Base-by-base conservation (phyloP, 1,139 yeast genomes). In the Yamadazyma triangularis region DNA sequence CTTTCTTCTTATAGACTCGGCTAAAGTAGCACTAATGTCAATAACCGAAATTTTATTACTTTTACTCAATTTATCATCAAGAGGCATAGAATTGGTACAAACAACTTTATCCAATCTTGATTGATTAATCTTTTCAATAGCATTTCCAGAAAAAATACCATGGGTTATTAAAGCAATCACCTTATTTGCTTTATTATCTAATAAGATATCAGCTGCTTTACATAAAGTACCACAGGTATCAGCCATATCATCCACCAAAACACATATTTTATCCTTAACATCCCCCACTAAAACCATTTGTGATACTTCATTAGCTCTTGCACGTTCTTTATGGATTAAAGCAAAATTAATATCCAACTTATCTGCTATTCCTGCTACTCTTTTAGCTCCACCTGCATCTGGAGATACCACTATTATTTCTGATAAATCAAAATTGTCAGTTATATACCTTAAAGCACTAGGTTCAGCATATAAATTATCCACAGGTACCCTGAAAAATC, bases 301-400 rank as follows among this genome's bases (percentile, higher is more conserved):
- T 25, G 89, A 78, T 19, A 89, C 95, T 56, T 88, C 96, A 57
- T 91, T 91, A 27, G 97, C 96, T 41, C 89, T 74, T 26, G 91
- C 93, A 52, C 98, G 77, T 63, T 91, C 98, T 61, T 91, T 91
- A 62, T 91, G 98, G 49, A 91, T 91, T 56, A 91, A 76, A 10
- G 98, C 97, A 61, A 91, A 91, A 60, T 88, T 88, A 49, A 89
- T 71, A 56, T 89, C 97, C 42, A 91, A 70, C 42, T 88, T 74
- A 58, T 91, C 97, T 30, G 97, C 97, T 45, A 91, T 70, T 7
- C 91, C 86, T 2, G 98, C 97, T 8, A 95, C 98, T 53, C 98
- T 77, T 60, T 91, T 91, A 38, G 98, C 98, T 36, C 98, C 98
- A 50, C 98, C 98, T 4, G 98, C 98, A 64, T 91, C 98, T 3